Conservation (phyloP, 257 asterid genomes). For the Osmanthus fragrans region DNA sequence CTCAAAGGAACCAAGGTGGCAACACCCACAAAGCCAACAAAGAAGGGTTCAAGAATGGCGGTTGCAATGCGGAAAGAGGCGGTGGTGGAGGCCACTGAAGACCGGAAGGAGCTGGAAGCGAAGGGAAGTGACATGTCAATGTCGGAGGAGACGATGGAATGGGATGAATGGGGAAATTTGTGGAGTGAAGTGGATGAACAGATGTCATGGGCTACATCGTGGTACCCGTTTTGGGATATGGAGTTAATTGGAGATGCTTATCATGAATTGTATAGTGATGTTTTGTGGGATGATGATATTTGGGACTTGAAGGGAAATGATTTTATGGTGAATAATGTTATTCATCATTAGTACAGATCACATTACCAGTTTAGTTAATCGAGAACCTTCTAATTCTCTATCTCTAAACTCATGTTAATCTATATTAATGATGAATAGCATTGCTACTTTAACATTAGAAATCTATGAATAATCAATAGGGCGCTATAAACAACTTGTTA, state of each 20-base stretch:
- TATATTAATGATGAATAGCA: neutral
- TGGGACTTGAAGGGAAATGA: constrained; percentile 46
- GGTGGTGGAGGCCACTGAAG: constrained; percentile 14
- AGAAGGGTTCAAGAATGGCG: constrained; percentile 14
- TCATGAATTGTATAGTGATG: constrained; percentile 41
- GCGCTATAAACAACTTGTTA: no score
- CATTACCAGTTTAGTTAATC: neutral
- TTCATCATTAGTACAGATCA: neutral
- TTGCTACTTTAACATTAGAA: constrained; percentile 13
- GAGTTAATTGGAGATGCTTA: constrained; percentile 38
- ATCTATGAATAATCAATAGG: neutral
- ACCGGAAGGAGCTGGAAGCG: neutral
- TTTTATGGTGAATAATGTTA: neutral
- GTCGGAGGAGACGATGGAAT: constrained; percentile 11
- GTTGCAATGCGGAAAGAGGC: constrained; percentile 1
- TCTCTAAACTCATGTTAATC: neutral
- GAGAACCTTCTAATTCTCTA: no score
- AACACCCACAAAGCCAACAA: neutral
- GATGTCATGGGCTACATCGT: constrained; percentile 55
- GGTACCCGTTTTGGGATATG: constrained; percentile 63
- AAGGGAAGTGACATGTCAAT: neutral
- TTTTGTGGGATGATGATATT: constrained; percentile 55
- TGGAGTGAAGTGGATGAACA: constrained; percentile 50
- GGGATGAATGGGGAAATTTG: constrained; percentile 31
- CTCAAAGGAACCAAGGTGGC: constrained; percentile 6